phyloP scores from a whole-genome alignment of 495 filamentous ascomycete species.

The Pseudevernia furfuracea region DNA sequence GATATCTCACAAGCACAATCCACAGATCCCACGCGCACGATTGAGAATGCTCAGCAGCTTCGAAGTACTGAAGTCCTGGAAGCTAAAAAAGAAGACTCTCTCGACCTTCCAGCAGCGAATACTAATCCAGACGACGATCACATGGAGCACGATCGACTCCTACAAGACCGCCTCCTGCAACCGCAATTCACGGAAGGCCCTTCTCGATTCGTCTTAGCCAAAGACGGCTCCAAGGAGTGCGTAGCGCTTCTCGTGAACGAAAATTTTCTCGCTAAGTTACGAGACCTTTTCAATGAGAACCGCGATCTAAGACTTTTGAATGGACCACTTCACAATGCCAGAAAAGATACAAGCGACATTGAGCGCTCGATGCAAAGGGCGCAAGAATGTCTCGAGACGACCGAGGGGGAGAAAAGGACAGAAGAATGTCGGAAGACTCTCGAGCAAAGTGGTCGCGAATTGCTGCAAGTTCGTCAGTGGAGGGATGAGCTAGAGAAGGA shows the following conservation, averaged over 20 bases:
- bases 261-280: background rate
- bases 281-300: background rate
- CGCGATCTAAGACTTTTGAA: background rate
- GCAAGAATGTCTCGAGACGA: background rate
- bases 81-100: background rate
- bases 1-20: background rate
- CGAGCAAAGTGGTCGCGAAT: background rate
- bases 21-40: background rate
- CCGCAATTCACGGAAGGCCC: background rate
- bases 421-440: background rate
- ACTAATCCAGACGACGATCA: background rate
- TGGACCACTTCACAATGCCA: background rate
- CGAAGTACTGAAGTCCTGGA: background rate
- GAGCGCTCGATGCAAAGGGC: background rate
- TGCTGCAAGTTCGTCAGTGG: background rate
- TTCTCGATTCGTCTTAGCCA: slow-evolving; percentile 5
- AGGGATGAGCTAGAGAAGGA: background rate
- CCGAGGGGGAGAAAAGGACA: background rate
- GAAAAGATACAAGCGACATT: background rate
- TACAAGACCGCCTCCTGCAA: background rate
- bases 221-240: slow-evolving; percentile 10
- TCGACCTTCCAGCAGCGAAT: background rate
- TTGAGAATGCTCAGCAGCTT: background rate
- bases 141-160: background rate
- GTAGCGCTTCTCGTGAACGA: slow-evolving; percentile 15